phyloP scores from a whole-genome alignment of 2,329 filamentous ascomycete species.

The Fusarium redolens region DNA sequence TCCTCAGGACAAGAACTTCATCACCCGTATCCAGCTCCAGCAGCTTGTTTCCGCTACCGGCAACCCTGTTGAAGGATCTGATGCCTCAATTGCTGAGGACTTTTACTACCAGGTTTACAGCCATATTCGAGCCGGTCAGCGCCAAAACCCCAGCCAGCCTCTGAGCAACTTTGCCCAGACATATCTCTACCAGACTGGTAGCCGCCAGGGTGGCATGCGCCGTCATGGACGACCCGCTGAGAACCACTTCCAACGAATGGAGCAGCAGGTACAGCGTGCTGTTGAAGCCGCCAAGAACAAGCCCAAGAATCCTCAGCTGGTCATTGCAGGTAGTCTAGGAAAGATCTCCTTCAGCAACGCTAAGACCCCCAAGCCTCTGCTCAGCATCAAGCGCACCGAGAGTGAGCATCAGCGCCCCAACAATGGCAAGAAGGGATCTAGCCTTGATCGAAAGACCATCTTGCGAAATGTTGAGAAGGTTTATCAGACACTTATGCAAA shows the following conservation, averaged over 20 bases:
- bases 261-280: slow-evolving; percentile 96
- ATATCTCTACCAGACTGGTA: slow-evolving; percentile 94
- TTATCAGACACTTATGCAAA: slow-evolving; percentile 88
- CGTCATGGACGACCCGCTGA: slow-evolving; percentile 86
- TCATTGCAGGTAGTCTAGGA: slow-evolving; percentile 94
- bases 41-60: slow-evolving; percentile 94
- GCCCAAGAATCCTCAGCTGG: slow-evolving; percentile 96
- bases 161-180: slow-evolving; percentile 97
- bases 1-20: slow-evolving; percentile 99
- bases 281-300: slow-evolving; percentile 98
- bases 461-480: slow-evolving; percentile 89
- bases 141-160: slow-evolving; percentile 92
- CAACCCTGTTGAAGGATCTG: slow-evolving; percentile 82
- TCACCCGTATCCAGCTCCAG: slow-evolving; percentile 96
- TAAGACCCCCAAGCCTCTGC: slow-evolving; percentile 92
- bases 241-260: slow-evolving; percentile 98
- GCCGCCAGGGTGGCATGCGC: slow-evolving; percentile 78
- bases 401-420: slow-evolving; percentile 67
- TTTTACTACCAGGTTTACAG: slow-evolving; percentile 99
- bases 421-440: slow-evolving; percentile 60
- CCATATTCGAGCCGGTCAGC: slow-evolving; percentile 89
- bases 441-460: slow-evolving; percentile 83
- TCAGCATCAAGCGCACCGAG: slow-evolving; percentile 93
- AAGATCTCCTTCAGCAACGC: slow-evolving; percentile 99
- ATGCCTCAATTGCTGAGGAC: slow-evolving; percentile 87